Conservation (phyloP, 73 alveolate species). For the Tetrahymena malaccensis region DNA sequence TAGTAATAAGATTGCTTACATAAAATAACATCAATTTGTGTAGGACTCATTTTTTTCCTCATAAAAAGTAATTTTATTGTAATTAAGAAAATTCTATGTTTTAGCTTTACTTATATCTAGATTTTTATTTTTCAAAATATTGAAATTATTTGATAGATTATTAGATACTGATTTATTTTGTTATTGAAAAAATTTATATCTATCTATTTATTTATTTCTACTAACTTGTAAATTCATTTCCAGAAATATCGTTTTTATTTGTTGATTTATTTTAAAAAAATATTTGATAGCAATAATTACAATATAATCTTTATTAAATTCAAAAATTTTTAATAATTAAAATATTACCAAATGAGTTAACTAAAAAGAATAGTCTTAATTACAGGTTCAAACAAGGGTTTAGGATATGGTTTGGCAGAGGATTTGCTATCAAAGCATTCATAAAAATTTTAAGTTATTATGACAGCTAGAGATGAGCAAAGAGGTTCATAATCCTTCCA, state of each 20-base stretch:
- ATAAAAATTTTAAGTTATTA: neutral
- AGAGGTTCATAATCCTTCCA: slow-evolving; percentile 5
- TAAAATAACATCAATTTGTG: no score
- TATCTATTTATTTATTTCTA: neutral
- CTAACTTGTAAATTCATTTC: neutral
- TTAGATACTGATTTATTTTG: neutral
- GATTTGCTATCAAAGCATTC: slow-evolving; percentile 19
- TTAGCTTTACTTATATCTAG: no score
- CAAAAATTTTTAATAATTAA: no score
- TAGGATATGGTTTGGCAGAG: slow-evolving; percentile 40
- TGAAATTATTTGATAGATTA: no score
- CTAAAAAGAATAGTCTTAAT: slow-evolving; percentile 30
- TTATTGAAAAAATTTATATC: neutral
- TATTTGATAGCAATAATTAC: no score
- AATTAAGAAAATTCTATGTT: neutral
- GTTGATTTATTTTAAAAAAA: neutral
- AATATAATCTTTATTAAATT: no score
- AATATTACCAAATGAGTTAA: neutral
- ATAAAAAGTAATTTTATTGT: no score
- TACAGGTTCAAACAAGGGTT: slow-evolving; percentile 56
- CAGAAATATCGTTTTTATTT: neutral
- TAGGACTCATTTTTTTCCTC: no score
- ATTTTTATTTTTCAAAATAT: no score
- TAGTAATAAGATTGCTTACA: no score
- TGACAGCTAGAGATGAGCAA: slow-evolving; percentile 35